Evolutionary conservation across 2,329 filamentous ascomycete genomes (phyloP), one percentile per base, ranked within the genome.

Genomic region (Chaetomium globosum): DNA sequence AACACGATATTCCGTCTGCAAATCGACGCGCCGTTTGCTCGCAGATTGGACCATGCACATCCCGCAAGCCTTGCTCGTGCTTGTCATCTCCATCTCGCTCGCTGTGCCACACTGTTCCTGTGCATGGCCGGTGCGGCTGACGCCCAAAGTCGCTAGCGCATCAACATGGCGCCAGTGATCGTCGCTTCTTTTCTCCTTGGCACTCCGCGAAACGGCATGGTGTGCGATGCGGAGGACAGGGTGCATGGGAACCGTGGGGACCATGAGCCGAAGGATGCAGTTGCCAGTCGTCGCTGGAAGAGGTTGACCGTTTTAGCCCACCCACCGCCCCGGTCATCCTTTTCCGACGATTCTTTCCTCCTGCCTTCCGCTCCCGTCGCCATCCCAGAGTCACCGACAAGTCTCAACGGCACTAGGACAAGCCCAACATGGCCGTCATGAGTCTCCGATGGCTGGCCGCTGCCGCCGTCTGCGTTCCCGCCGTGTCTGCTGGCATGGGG

Each of bases 61-160:
- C 46, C 9, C 46, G 8, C 46, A 19, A 48, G n/a, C n/a, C 46
- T 23, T 48, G 33, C 39, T 36, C 33, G 12, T 36, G 33, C 33
- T 36, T 36, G 33, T 36, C 39, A 9, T 36, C 39, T n/a, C 39
- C 13, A 43, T 43, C 39, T 43, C 51, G 46, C 39, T 31, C 16
- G 57, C 30, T 23, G 39, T 46, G 55, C 55, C 55, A 58, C 39
- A 46, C 46, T 43, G 49, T 46, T 46, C 36, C 5, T n/a, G 10
- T 23, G 36, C 55, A 55, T 54, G 61, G 55, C 36, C 1, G 10
- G 30, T 59, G 55, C 61, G 61, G 61, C 61, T 64, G 61, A 64
- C 5, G 53, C 55, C 55, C 49, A 55, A 56, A 43, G 23, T 48
- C 43, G 46, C 31, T 65, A 82, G 69, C 52, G 74, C 64, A 0